Evolutionary conservation across 164 flowering plant genomes (phyloP), one percentile per base, ranked within the genome.

Genomic region (Macadamia integrifolia): DNA sequence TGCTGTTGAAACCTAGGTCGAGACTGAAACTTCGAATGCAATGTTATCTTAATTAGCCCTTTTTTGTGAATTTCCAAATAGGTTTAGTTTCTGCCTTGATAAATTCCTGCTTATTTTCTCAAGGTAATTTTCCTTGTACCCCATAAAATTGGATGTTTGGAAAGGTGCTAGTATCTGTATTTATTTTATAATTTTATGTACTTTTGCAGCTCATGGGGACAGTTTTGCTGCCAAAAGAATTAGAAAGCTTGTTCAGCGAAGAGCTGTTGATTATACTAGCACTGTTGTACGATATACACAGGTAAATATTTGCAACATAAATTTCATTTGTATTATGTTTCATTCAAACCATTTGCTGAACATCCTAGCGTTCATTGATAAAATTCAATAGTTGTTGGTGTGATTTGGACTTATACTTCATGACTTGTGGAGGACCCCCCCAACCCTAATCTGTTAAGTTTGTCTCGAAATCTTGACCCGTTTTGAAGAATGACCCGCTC

Each of bases 211-310:
- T 74, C 90, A 88, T 80, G 88, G 81, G 35, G 98, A 95, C 65
- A 81, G 70, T 80, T 92, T 81, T 83, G 94, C 82, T 66, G 96
- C 90, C 40, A 94, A 87, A 80, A 88, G 99, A 75, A 87, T 89
- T 80, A 86, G 99, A 80, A 94, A 92, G 79, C 87, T 83, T 72
- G 90, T 91, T 0, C 99, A 95, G 62, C 84, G 99, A 69, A 85
- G 87, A 72, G 92, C 99, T 70, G 99, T 95, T 67, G 99, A 95
- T 75, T 92, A 95, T 73, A 95, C 99, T 6, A 92, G 97, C 77
- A 89, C 99, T 44, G 90, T 90, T 72, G 98, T 95, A 35, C 83
- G 97, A 67, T 92, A 87, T 69, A 84, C 85, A 84, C 97, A 92
- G 96, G 99, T 92, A 69, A 62, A 6, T 11, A 7, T 70, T 35